These are phyloP conservation scores for Nothopassalora personata DNA, from an alignment of 2,329 filamentous ascomycete species.

Conservation along the genomic window DNA sequence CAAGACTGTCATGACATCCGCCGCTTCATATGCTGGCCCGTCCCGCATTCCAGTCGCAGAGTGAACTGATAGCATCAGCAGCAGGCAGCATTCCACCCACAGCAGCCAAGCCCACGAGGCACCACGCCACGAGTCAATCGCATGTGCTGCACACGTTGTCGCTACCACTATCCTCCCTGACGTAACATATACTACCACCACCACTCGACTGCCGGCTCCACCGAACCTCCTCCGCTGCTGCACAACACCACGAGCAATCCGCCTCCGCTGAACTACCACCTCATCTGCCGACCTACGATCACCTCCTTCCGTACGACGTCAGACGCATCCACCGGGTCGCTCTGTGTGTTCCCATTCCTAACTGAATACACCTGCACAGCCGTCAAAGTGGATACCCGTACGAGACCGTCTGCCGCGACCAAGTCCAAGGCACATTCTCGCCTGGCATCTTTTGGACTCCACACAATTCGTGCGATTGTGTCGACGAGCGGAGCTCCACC, in stretches of 20 bases:
- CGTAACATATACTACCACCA: slow-evolving; percentile 5
- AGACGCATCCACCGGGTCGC: background rate
- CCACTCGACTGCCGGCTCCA: background rate
- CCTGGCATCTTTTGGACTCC: slow-evolving; percentile 29
- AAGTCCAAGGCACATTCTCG: slow-evolving; percentile 31
- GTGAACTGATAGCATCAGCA: background rate
- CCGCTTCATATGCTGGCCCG: slow-evolving; percentile 14
- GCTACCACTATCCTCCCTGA: slow-evolving; percentile 9
- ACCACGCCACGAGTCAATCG: slow-evolving; percentile 18
- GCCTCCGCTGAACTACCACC: background rate
- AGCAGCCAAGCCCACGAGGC: slow-evolving; percentile 7
- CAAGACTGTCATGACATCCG: slow-evolving; percentile 18
- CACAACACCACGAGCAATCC: background rate
- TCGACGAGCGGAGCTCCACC: slow-evolving; percentile 12
- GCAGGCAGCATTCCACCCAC: slow-evolving; percentile 15
- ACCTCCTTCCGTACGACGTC: background rate
- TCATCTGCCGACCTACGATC: background rate
- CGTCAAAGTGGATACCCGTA: slow-evolving; percentile 31
- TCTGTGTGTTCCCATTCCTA: background rate
- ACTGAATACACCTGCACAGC: slow-evolving; percentile 3
- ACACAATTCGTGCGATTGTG: slow-evolving; percentile 25
- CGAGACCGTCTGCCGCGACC: slow-evolving; percentile 19
- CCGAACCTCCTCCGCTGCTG: background rate
- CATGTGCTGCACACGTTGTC: slow-evolving; percentile 8
- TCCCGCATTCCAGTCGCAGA: slow-evolving; percentile 16